Conservation (phyloP, 441 rosid genomes). For the Eruca vesicaria region DNA sequence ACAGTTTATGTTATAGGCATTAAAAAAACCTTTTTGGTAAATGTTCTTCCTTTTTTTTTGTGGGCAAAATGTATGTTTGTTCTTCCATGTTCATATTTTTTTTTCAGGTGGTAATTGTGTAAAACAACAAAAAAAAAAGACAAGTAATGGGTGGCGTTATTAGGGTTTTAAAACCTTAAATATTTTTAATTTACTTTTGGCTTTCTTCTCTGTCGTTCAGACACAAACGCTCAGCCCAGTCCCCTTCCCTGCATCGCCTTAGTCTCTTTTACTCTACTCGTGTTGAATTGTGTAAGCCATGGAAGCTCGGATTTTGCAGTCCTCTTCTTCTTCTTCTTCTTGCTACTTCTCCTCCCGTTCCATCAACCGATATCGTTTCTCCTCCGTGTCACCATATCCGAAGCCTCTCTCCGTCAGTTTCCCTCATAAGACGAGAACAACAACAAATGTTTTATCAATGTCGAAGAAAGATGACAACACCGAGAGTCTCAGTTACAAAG, state of each 20-base stretch:
- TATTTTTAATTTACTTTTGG: neutral
- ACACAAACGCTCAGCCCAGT: neutral
- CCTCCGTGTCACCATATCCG: neutral
- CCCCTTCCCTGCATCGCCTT: constrained; percentile 15
- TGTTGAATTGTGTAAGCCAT: constrained; percentile 5
- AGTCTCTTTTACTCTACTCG: neutral
- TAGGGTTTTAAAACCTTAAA: constrained; percentile 22
- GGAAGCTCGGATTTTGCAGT: constrained; percentile 29
- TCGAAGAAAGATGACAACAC: constrained; percentile 28
- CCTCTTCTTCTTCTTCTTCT: constrained; percentile 7
- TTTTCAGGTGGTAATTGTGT: neutral
- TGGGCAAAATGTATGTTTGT: too few species aligned
- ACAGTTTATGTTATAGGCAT: neutral
- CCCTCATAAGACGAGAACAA: constrained; percentile 11
- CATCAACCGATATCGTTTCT: constrained; percentile 17
- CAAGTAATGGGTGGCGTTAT: neutral
- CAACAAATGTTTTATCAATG: constrained; percentile 26
- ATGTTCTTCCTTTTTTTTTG: too few species aligned
- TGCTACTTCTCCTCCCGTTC: neutral
- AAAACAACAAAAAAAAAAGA: neutral
- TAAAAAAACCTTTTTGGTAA: too few species aligned
- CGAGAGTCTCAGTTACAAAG: constrained; percentile 68
- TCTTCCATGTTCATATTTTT: too few species aligned
- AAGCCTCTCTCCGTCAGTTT: constrained; percentile 7
- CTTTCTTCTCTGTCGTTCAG: neutral